These are phyloP conservation scores for Raphanus raphanistrum DNA, from an alignment of 345 rosid species.

Conservation along the genomic window DNA sequence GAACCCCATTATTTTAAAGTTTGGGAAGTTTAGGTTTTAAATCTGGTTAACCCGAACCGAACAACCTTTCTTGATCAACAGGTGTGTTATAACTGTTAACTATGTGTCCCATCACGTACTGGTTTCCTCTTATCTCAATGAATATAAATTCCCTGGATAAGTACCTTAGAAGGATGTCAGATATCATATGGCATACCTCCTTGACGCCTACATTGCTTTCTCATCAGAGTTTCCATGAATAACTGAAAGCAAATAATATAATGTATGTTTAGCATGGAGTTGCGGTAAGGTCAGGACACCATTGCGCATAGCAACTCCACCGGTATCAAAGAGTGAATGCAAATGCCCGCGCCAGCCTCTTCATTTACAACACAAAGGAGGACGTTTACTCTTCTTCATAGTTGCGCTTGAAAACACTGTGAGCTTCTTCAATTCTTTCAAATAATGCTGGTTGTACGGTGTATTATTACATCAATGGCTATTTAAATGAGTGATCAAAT, in stretches of 20 bases:
- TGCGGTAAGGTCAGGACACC: slow-evolving; percentile 96
- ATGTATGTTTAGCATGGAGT: slow-evolving; percentile 79
- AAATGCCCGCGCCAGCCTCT: slow-evolving; percentile 91
- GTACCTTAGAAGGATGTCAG: neutral
- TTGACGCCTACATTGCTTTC: neutral
- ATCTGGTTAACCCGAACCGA: neutral
- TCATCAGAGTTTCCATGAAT: neutral
- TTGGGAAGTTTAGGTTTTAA: too few relatives aligned
- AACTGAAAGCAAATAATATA: slow-evolving; percentile 4
- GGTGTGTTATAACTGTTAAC: slow-evolving; percentile 44
- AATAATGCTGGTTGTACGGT: slow-evolving; percentile 35
- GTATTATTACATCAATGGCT: too few relatives aligned
- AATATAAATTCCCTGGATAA: neutral
- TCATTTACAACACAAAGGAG: slow-evolving; percentile 76
- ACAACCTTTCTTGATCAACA: slow-evolving; percentile 74
- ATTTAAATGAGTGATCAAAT: too few relatives aligned
- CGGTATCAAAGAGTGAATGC: slow-evolving; percentile 72
- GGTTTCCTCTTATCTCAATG: neutral
- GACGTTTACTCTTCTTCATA: slow-evolving; percentile 71
- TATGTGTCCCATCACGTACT: neutral
- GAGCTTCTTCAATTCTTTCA: slow-evolving; percentile 73
- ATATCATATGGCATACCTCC: neutral
- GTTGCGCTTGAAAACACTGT: slow-evolving; percentile 70
- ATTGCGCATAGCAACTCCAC: slow-evolving; percentile 95
- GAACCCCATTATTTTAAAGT: neutral